Conservation (phyloP, 345 rosid genomes). For the Acer yangbiense region DNA sequence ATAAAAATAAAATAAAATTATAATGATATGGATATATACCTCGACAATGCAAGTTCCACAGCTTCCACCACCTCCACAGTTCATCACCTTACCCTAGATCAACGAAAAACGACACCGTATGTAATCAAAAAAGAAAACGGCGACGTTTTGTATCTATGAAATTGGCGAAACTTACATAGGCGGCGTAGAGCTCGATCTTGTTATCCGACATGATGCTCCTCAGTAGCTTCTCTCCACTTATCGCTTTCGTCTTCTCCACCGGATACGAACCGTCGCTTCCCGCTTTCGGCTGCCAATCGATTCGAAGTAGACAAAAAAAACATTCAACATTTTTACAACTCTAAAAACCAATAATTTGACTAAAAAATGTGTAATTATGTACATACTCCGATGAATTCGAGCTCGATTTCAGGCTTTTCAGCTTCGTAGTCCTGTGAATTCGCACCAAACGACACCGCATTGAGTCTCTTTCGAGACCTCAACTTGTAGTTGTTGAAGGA, state of each 20-base stretch:
- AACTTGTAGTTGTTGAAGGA: slow-evolving; percentile 20
- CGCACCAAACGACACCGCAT: slow-evolving; percentile 25
- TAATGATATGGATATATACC: slow-evolving; percentile 36
- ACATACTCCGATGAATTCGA: slow-evolving; percentile 71
- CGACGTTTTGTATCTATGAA: background rate
- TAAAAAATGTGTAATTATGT: background rate
- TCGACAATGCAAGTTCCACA: slow-evolving; percentile 96
- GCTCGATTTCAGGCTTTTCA: slow-evolving; percentile 67
- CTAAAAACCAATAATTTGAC: background rate
- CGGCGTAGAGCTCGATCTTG: slow-evolving; percentile 81
- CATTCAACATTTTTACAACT: background rate
- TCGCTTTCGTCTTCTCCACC: slow-evolving; percentile 58
- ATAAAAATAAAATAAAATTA: too few species aligned
- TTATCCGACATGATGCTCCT: slow-evolving; percentile 79
- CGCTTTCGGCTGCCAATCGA: slow-evolving; percentile 59
- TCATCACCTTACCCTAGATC: slow-evolving; percentile 82
- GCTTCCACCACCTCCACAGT: slow-evolving; percentile 94
- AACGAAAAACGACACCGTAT: background rate
- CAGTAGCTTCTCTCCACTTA: slow-evolving; percentile 82
- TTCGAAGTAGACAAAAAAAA: background rate
- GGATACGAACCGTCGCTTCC: slow-evolving; percentile 64
- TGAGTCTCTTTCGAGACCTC: slow-evolving; percentile 17
- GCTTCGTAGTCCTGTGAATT: slow-evolving; percentile 34
- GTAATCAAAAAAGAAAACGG: background rate
- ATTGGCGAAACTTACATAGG: slow-evolving; percentile 56